Evolutionary conservation across 176 grass and related monocot species (phyloP).

Genomic region (Urochloa ruziziensis): DNA sequence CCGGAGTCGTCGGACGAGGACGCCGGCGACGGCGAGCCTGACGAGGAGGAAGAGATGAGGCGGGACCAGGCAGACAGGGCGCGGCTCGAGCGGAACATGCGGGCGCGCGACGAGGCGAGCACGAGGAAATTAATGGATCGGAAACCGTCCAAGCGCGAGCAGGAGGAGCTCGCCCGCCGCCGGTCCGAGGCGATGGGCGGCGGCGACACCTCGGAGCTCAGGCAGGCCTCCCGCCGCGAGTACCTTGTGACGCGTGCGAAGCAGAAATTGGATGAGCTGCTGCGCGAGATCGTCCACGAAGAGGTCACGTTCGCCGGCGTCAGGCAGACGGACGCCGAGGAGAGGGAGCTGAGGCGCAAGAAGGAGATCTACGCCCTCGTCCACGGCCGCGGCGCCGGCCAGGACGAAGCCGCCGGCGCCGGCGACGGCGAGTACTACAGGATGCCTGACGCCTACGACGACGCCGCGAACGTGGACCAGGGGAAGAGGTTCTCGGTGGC

Average conservation of each 20-base stretch:
- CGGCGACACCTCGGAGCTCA: constrained; percentile 23
- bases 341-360: background rate
- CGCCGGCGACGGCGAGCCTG: background rate
- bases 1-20: constrained; percentile 10
- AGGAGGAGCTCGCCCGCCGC: constrained; percentile 1
- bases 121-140: constrained; percentile 17
- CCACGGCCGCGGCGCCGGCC: background rate
- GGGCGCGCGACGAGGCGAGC: constrained; percentile 25
- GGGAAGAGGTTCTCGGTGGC: constrained; percentile 27
- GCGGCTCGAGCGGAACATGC: constrained; percentile 35
- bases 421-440: constrained; percentile 28
- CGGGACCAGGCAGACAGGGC: constrained; percentile 27
- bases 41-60: constrained; percentile 30
- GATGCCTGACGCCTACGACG: constrained; percentile 47
- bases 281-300: constrained; percentile 10
- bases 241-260: constrained; percentile 25
- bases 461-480: constrained; percentile 17
- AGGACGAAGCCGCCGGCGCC: background rate
- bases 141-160: constrained; percentile 10
- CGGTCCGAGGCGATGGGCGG: constrained; percentile 19
- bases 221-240: background rate
- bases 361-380: constrained; percentile 15
- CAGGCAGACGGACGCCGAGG: constrained; percentile 28
- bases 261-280: background rate
- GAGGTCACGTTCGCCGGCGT: constrained; percentile 17